phyloP scores from a whole-genome alignment of 805 yeast genomes.

The Isabelozyma pseudorhagii region DNA sequence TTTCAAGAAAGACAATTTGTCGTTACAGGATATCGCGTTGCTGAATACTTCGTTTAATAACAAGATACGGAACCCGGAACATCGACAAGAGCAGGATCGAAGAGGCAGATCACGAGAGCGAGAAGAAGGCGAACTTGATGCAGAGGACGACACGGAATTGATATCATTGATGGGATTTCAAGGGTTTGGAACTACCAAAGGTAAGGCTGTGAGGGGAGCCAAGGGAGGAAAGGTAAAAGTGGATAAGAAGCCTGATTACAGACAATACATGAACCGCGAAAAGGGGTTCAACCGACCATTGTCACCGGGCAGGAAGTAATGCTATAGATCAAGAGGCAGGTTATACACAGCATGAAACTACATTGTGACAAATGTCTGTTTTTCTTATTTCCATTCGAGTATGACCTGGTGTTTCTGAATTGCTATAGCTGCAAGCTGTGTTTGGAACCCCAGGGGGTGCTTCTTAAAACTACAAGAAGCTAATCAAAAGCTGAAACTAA shows the following conservation, averaged over 20 bases:
- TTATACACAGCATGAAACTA: background rate
- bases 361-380: background rate
- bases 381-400: too few relatives aligned
- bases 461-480: too few relatives aligned
- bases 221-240: conserved; percentile 42
- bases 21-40: conserved; percentile 12
- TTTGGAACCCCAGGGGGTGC: too few relatives aligned
- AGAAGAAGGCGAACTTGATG: conserved; percentile 2
- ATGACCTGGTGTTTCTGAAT: too few relatives aligned
- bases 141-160: conserved; percentile 23
- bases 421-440: too few relatives aligned
- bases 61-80: conserved; percentile 8
- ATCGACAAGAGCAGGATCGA: conserved; percentile 12
- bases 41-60: conserved; percentile 15
- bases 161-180: conserved; percentile 56
- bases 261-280: conserved; percentile 59
- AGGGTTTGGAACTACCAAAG: conserved; percentile 54
- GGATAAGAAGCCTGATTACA: conserved; percentile 42
- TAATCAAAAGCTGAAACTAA: too few relatives aligned
- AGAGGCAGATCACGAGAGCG: conserved; percentile 24
- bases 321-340: background rate
- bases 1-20: conserved; percentile 10
- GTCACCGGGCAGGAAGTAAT: conserved; percentile 40
- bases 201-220: conserved; percentile 51
- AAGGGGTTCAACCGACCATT: conserved; percentile 56